Evolutionary conservation across 1,284 basidiomycete species (phyloP), one percentile per base, ranked within the genome.

Genomic region (Apiotrichum laibachii): DNA sequence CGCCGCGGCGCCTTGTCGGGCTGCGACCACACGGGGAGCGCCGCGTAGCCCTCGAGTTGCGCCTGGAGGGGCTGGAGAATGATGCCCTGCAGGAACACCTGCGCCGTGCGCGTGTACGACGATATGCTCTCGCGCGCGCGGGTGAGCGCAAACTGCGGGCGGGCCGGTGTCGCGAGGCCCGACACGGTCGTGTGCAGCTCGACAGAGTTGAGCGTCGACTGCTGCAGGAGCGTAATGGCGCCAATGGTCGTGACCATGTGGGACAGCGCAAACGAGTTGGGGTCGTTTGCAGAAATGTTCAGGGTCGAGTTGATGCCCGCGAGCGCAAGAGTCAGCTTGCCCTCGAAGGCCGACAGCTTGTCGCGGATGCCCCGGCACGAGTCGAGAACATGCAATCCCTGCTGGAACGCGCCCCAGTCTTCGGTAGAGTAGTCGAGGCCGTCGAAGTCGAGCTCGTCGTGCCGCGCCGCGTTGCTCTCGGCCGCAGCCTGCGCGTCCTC

Each of bases 341-440:
- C 75, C 75, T 95, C 91, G 69, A 92, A 92, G 31, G 76, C 70
- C 3, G 72, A 64, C 35, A 92, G 77, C 16, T 86, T 84, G 43
- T 90, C 88, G 34, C 83, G 83, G 11, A 92, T 82, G 0, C 83
- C 82, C 1, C 87, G 84, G 39, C 88, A 87, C 19, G 88, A 84
- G 31, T 88, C 86, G 37, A 97, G 83, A 21, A 94, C 81, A 69
- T 91, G 88, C n/a, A 96, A 76, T 1, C 86, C 85, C 11, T 85
- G 77, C 73, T 95, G 92, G 62, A 96, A 92, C 31, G 85, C 82
- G 3, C 84, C 82, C 89, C 91, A 93, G 73, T 97, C 92, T 57
- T 90, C 86, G 4, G 85, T 80, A 2, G 88, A 87, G 69, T 95
- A 95, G 76, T 96, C 92, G 61, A 76, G 57, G 57, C 73, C 71